Evolutionary conservation across 257 asterid species (phyloP), one percentile per base, ranked within the genome.

Genomic region (Apocynum venetum): DNA sequence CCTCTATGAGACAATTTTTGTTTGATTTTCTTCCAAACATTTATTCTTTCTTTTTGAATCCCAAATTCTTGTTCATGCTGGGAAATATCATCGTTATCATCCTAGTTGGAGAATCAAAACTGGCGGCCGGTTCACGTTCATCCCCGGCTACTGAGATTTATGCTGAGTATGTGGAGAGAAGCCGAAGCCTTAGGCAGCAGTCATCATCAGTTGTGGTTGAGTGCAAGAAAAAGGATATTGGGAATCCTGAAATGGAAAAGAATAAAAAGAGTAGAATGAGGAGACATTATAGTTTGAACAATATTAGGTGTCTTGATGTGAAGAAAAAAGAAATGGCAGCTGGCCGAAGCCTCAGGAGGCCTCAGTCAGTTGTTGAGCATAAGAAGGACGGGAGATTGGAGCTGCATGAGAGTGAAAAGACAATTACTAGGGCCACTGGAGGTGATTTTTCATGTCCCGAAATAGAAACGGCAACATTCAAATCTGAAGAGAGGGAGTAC

Each of bases 31-130:
- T 83, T 3, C 80, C 81, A 20, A 73, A 19, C n/a, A 72, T 77
- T 1, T 76, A 55, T 67, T 68, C 83, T 2, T 74, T 76, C 47
- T 25, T 79, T 64, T 51, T 51, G 11, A 72, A 71, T 61, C 77
- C 84, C 51, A 80, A 77, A 48, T 60, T 74, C 66, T 53, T 83
- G 57, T 83, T 83, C 59, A 13, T 83, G 19, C 19, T 83, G 20
- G 74, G 82, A 11, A 83, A 83, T 68, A 14, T 73, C 82, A 83
- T 83, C 46, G 61, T 83, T 56, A 59, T 83, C 20, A 57, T 83
- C 77, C 80, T 83, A 1, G 72, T 83, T 19, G 79, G 82, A n/a
- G 81, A 83, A 60, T 76, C 86, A 4, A 80, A 64, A 49, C 10
- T 80, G 2, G 5, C 41, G 10, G 35, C 61, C 1, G 44, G 56